Base-by-base conservation (phyloP, 2,329 filamentous ascomycete species). In the Cyphellophora attinorum region DNA sequence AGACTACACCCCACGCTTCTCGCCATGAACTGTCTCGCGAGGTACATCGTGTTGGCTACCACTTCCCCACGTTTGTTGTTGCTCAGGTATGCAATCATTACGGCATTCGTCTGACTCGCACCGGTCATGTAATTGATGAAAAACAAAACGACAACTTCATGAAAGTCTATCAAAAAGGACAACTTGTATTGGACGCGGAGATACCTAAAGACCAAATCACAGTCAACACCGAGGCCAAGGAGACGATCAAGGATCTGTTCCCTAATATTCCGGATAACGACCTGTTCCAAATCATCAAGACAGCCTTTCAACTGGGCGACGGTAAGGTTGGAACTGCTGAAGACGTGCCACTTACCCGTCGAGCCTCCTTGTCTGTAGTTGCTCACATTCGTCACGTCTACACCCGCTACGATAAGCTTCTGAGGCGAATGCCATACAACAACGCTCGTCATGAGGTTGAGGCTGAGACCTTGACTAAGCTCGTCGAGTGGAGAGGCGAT, bases 401-500 rank as follows among this genome's bases (percentile, higher is more conserved):
- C 48, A 79, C 75, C 42, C 61, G 75, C 40, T 79, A 79, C 51
- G 75, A 79, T 51, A 62, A 62, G 29, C 59, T 77, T 27, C 57
- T 79, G 23, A 68, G 64, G 40, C 58, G 58, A 10, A 65, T 62
- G 4, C 61, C 59, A 13, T 77, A 72, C 57, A 60, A 65, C 39
- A 65, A 72, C 38, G 74, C 73, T 17, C 63, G 76, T 38, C 55
- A 59, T 23, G 51, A 59, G 21, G 70, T 78, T 15, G 72, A 78
- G 52, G 65, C 68, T 33, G 56, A 60, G 4, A 72, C 67, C 30
- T 56, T 79, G 14, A 61, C 65, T 14, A 74, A 70, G 49, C 56
- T 80, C 29, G 67, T 74, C 34, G 67, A 74, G 51, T 80, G 76
- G 76, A 65, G 74, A 39, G 75, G 74, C 30, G 72, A 78, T 51